phyloP scores from a whole-genome alignment of 2,329 filamentous ascomycete genomes.

The Elsinoe batatas region DNA sequence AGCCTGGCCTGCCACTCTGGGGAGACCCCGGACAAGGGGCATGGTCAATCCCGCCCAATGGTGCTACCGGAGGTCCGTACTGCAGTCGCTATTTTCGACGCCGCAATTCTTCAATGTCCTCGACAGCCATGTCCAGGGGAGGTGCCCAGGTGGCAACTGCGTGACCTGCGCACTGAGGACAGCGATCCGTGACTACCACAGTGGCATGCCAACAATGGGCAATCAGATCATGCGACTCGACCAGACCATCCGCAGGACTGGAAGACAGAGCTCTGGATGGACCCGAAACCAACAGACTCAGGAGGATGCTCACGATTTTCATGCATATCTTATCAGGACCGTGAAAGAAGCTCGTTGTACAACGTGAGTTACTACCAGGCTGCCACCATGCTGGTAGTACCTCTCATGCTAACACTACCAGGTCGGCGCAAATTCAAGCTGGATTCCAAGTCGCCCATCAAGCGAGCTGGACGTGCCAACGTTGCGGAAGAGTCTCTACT shows the following conservation, averaged over 20 bases:
- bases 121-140: constrained; percentile 11
- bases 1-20: constrained; percentile 14
- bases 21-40: constrained; percentile 13
- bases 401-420: background rate
- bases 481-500: constrained; percentile 12
- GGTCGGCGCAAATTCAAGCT: constrained; percentile 6
- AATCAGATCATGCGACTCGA: constrained; percentile 14
- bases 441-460: constrained; percentile 14
- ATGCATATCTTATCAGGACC: constrained; percentile 13
- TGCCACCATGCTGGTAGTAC: background rate
- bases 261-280: constrained; percentile 13
- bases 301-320: constrained; percentile 16
- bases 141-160: constrained; percentile 12
- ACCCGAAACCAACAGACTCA: constrained; percentile 12
- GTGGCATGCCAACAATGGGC: background rate
- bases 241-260: constrained; percentile 12
- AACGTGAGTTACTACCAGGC: background rate
- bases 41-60: constrained; percentile 15
- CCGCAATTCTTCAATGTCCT: constrained; percentile 18
- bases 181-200: constrained; percentile 12
- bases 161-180: constrained; percentile 15
- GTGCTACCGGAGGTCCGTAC: constrained; percentile 19
- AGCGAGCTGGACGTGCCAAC: constrained; percentile 15
- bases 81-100: constrained; percentile 16
- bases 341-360: constrained; percentile 12